Evolutionary conservation across 768 basidiomycete genomes (phyloP), one percentile per base, ranked within the genome.

Genomic region (Boletus edulis): DNA sequence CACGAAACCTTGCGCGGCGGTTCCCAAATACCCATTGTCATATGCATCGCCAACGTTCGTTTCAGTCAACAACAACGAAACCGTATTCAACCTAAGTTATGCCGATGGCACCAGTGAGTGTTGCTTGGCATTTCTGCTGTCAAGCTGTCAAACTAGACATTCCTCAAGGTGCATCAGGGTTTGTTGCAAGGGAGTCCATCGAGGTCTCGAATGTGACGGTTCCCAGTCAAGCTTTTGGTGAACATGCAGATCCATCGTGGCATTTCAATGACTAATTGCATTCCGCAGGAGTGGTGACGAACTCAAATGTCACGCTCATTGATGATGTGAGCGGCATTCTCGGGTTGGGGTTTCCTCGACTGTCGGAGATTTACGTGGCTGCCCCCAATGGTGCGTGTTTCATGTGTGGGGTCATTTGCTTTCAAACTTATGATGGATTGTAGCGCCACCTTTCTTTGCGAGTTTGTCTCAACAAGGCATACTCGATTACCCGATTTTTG

Each of bases 401-500:
- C 17, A 12, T 17, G 24, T 34, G 41, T 24, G 42, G 43, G 20
- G 31, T 37, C 27, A 29, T 29, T n/a, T 15, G 44, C 10, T 40
- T 27, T 17, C 17, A 29, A 42, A 22, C 56, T 5, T 29, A 42
- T 49, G 29, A 10, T 31, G 38, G 35, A 56, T 17, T 39, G 24
- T 39, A 91, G 88, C 85, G 1, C 80, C 82, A 0, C 86, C 90
- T 0, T 87, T 91, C 72, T 77, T 91, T 44, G 73, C 81, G 4
- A 78, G 70, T 20, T 73, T 91, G 47, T 82, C 85, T 9, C 76
- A 84, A 54, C 75, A 79, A 57, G 89, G 88, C 17, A 70, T 79
- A 31, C 70, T 91, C 45, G 81, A 83, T 34, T 92, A 90, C 64
- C 90, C 90, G 1, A 63, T 92, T 10, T 91, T 91, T 61, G 87